phyloP scores from a whole-genome alignment of 169 alveolate species.

The Fabrea salina region DNA sequence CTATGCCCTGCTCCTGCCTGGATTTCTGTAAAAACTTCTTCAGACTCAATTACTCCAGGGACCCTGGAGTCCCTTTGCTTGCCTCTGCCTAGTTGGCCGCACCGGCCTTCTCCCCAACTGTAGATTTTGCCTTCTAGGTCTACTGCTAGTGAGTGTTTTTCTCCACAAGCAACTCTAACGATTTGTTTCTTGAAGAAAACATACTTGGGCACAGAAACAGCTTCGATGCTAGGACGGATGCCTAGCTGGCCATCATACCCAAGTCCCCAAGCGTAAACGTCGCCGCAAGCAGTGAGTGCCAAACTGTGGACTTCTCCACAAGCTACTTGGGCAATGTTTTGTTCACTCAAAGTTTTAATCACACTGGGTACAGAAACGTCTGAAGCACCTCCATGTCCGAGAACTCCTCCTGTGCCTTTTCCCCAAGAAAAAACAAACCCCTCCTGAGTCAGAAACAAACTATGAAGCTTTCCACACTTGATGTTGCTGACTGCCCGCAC shows the following conservation, averaged over 20 bases:
- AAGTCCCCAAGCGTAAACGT: constrained; percentile 88
- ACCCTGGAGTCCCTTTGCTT: constrained; percentile 39
- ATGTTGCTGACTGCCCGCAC: constrained; percentile 21
- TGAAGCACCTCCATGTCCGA: constrained; percentile 85
- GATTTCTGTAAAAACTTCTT: constrained; percentile 41
- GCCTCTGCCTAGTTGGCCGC: constrained; percentile 82
- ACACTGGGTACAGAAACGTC: constrained; percentile 52
- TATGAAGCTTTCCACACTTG: constrained; percentile 29
- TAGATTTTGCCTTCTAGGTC: constrained; percentile 67
- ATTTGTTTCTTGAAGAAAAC: constrained; percentile 72
- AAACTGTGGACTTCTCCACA: constrained; percentile 87
- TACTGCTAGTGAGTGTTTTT: constrained; percentile 79
- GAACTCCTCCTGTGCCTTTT: constrained; percentile 70
- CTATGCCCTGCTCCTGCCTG: constrained; percentile 88
- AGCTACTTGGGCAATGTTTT: constrained; percentile 71
- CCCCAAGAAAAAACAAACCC: constrained; percentile 81
- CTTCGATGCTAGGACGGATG: constrained; percentile 64
- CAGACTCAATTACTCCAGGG: constrained; percentile 39
- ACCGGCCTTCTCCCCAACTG: constrained; percentile 88
- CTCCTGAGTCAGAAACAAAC: constrained; percentile 66
- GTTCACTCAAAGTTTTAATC: constrained; percentile 66
- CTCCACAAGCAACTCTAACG: constrained; percentile 76
- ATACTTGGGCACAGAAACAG: constrained; percentile 81
- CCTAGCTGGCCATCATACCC: constrained; percentile 91
- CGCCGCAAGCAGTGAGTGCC: constrained; percentile 80